Evolutionary conservation across 805 yeast species (phyloP).

Genomic region (Wickerhamiella qilinensis): DNA sequence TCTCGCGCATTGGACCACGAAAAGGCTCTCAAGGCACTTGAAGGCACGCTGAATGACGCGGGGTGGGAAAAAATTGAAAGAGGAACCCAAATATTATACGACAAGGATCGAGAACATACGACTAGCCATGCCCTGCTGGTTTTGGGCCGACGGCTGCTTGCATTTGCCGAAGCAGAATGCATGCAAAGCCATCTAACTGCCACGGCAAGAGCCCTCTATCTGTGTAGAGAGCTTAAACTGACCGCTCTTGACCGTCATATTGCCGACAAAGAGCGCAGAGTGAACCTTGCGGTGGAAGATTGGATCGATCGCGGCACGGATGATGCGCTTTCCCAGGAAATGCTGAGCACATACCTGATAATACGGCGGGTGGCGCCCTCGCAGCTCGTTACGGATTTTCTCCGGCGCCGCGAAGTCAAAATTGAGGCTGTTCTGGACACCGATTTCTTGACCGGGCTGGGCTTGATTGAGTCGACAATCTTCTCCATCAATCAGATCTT

Average conservation of each 20-base stretch:
- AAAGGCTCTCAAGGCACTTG: background rate
- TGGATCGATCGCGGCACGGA: slow-evolving; percentile 5
- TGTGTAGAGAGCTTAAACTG: slow-evolving; percentile 2
- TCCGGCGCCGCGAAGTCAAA: slow-evolving; percentile 4
- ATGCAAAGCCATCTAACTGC: slow-evolving; percentile 3
- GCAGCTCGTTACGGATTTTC: slow-evolving; percentile 6
- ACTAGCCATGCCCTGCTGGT: background rate
- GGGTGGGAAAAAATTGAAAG: background rate
- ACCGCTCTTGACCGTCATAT: background rate
- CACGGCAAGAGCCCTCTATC: slow-evolving; percentile 8
- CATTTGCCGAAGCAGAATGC: background rate
- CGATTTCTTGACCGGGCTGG: slow-evolving; percentile 3
- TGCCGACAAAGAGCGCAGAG: background rate
- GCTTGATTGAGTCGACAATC: slow-evolving; percentile 9
- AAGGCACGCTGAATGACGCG: background rate
- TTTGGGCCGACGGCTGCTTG: background rate
- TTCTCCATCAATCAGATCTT: slow-evolving; percentile 8
- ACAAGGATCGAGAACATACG: background rate
- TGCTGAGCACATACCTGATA: slow-evolving; percentile 14
- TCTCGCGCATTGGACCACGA: background rate
- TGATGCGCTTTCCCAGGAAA: slow-evolving; percentile 8
- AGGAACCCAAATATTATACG: background rate
- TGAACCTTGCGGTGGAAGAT: slow-evolving; percentile 1
- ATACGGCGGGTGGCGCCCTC: slow-evolving; percentile 7
- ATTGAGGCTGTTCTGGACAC: slow-evolving; percentile 4